Evolutionary conservation across 306 rosid species (phyloP), one percentile per base, ranked within the genome.

Genomic region (Cucurbita ficifolia): DNA sequence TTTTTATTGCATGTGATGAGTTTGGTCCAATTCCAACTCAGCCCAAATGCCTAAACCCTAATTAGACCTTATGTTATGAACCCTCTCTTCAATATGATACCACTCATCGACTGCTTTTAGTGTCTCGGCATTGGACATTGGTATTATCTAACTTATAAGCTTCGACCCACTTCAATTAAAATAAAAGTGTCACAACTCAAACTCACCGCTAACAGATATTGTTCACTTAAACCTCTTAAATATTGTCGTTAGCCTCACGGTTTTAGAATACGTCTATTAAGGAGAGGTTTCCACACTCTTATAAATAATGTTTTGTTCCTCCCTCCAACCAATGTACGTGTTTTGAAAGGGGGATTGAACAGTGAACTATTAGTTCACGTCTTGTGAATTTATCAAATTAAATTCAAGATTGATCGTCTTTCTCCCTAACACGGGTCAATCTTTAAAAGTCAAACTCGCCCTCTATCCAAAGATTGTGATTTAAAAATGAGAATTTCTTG

Each of bases 21-120:
- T 63, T 63, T 63, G 51, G 50, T 63, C 70, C 70, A 63, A 63
- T 40, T 63, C 70, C 70, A 62, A 62, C 70, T 62, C 18, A 62
- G 46, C 49, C 49, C 70, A 62, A 62, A 39, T 38, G 48, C 70
- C 2, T 1, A 49, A 4, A 49, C 16, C 53, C 16, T 54, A 54
- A 36, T 9, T 62, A 29, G 70, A 61, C 13, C 14, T 56, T 56
- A 36, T 61, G 22, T 61, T 16, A 8, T 18, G 60, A 18, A 55
- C n/a, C 21, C 10, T 19, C 60, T 61, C 69, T 61, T 61, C 48
- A 61, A 7, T 36, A 61, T 36, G 69, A 35, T 61, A 61, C 4
- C 24, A 36, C 9, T 33, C 18, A 5, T 35, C 40, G 48, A 61
- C 57, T 18, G 8, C 3, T n/a, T 53, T 7, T 10, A 53, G 12